Percentiles rank a stretch among this genome's conserved stretches.
These are phyloP conservation scores for Nitzschia sp. DNA, from an alignment of 108 stramenopile genomes.

Conservation along the genomic window DNA sequence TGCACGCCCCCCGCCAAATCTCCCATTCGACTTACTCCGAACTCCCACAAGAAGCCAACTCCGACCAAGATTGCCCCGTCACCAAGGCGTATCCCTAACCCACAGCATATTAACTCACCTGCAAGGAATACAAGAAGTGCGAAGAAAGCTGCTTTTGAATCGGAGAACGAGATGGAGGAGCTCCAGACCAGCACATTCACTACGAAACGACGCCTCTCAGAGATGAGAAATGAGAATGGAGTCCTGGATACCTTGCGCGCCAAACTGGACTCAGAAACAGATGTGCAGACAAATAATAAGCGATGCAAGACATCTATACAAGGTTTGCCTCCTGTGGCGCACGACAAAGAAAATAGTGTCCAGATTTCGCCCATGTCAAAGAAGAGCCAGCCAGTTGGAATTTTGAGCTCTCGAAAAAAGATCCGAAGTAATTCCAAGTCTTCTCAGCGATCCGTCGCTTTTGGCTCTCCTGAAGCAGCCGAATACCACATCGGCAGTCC, in stretches of 20 bases:
- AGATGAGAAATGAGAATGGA: too few relatives aligned
- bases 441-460: slow-evolving; percentile 58
- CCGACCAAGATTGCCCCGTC: slow-evolving; percentile 39
- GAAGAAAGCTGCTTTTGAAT: not conserved
- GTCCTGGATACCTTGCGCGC: too few relatives aligned
- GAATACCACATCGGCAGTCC: slow-evolving; percentile 80
- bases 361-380: slow-evolving; percentile 1
- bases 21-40: slow-evolving; percentile 29
- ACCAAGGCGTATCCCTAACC: slow-evolving; percentile 40
- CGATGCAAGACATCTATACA: not conserved
- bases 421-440: slow-evolving; percentile 48
- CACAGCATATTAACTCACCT: slow-evolving; percentile 47
- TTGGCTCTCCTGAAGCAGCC: slow-evolving; percentile 80
- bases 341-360: not conserved
- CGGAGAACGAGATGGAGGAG: too few relatives aligned
- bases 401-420: slow-evolving; percentile 38
- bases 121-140: slow-evolving; percentile 52
- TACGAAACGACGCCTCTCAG: not conserved
- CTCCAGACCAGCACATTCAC: too few relatives aligned
- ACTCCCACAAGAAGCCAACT: slow-evolving; percentile 26
- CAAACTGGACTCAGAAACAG: too few relatives aligned
- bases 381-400: slow-evolving; percentile 15
- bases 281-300: not conserved
- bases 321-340: not conserved
- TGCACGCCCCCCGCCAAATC: slow-evolving; percentile 2